phyloP scores from a whole-genome alignment of 495 filamentous ascomycete genomes.

The Aspergillus nidulans region DNA sequence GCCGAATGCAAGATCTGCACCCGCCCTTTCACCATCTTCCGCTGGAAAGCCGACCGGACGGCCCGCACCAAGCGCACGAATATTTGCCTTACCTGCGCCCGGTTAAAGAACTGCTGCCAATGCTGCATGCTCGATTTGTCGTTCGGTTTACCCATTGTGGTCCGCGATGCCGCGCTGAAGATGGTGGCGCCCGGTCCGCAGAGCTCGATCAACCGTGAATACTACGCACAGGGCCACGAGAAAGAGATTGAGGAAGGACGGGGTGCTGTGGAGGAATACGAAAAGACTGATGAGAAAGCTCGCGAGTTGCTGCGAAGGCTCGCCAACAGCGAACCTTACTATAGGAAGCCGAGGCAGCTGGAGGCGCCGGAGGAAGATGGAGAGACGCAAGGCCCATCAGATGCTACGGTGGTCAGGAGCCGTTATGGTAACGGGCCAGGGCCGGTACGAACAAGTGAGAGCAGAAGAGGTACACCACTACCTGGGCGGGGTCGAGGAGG shows the following conservation, averaged over 20 bases:
- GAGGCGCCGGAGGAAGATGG: slow-evolving; percentile 45
- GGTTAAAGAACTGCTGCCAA: slow-evolving; percentile 96
- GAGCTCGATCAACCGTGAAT: slow-evolving; percentile 90
- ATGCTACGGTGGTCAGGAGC: slow-evolving; percentile 32
- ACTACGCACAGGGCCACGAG: slow-evolving; percentile 96
- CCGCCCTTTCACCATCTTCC: slow-evolving; percentile 91
- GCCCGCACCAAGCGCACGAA: slow-evolving; percentile 81
- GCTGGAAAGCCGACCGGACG: slow-evolving; percentile 87
- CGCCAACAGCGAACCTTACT: slow-evolving; percentile 90
- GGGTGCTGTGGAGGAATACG: slow-evolving; percentile 78
- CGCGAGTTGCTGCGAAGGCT: slow-evolving; percentile 79
- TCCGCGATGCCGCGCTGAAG: slow-evolving; percentile 95
- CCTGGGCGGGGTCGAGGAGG: slow-evolving; percentile 43
- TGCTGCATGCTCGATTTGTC: slow-evolving; percentile 97
- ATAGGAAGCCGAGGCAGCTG: slow-evolving; percentile 72
- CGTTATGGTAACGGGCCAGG: slow-evolving; percentile 45
- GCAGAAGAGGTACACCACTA: slow-evolving; percentile 31
- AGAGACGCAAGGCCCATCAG: slow-evolving; percentile 24
- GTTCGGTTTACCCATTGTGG: slow-evolving; percentile 87
- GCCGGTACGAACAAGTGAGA: slow-evolving; percentile 65
- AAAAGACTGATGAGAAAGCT: slow-evolving; percentile 95
- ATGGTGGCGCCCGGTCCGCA: slow-evolving; percentile 91
- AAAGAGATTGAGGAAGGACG: slow-evolving; percentile 88
- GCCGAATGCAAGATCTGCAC: slow-evolving; percentile 74
- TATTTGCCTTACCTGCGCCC: slow-evolving; percentile 92